Base-by-base conservation (phyloP, 2,329 filamentous ascomycete species). In the Triangularia setosa region DNA sequence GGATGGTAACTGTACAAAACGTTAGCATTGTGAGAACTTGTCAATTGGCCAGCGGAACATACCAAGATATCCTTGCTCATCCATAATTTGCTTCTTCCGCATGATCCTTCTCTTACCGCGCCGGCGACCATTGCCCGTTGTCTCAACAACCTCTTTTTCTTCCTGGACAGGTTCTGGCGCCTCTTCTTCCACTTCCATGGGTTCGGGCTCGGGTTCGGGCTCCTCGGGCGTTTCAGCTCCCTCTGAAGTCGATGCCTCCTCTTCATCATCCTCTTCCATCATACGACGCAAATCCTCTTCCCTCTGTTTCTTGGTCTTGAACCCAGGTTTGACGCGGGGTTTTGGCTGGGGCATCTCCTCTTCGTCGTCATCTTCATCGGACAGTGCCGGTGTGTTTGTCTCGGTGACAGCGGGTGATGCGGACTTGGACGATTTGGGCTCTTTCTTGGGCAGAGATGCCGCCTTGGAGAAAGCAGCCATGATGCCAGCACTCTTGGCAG, bases 41-140 rank as follows among this genome's bases (percentile, higher is more conserved):
- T 30, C 11, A 6, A 25, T 21, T 33, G 12, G 48, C 21, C 44
- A 23, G 53, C 55, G 18, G 30, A 58, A 78, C 87, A 76, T 81
- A 93, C 91, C 90, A 65, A 97, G 84, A 75, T 96, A 97, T 5
- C 93, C 93, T 68, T 97, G 90, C 58, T 93, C 92, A 69, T 97
- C 93, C 75, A 93, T 89, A 62, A 90, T 84, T 54, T 90, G 93
- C 80, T 90, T 91, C 82, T 96, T 97, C 78, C 91, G 93, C 86
- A 91, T 92, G 7, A 97, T 86, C 71, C 89, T 87, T 69, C 93
- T 85, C 74, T 86, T 89, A 30, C 92, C 92, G 68, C 93, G 86
- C 65, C 91, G 84, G 44, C 92, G 85, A 0, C 90, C 90, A 64
- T 80, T 73, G n/a, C 72, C 73, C 4, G 73, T 75, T 1, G 71